Evolutionary conservation across 345 rosid species (phyloP).

Genomic region (Noccaea bulbosa): DNA sequence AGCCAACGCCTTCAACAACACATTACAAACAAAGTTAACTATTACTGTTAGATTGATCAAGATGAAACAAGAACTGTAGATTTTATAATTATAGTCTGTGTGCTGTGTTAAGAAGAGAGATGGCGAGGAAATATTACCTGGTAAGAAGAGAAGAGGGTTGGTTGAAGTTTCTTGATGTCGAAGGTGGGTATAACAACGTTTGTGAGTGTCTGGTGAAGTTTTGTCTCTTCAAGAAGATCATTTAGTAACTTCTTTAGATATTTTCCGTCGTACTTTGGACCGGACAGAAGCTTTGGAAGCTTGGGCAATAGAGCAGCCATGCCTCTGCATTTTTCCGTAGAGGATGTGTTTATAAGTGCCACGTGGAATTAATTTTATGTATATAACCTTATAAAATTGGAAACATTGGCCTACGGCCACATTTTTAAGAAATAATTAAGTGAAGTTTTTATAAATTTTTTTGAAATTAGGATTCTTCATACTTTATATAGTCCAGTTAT

Average conservation of each 20-base stretch:
- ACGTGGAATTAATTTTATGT: background rate
- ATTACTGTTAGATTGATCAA: background rate
- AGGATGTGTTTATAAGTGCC: constrained; percentile 3
- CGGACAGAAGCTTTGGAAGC: constrained; percentile 52
- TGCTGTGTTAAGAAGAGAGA: constrained; percentile 1
- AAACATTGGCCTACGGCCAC: no score
- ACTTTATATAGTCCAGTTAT: no score
- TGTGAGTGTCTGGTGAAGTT: constrained; percentile 63
- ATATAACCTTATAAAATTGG: no score
- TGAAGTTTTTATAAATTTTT: no score
- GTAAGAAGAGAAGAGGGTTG: constrained; percentile 65
- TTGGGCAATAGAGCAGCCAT: constrained; percentile 40
- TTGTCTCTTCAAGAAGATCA: constrained; percentile 46
- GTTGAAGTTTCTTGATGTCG: constrained; percentile 72
- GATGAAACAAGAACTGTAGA: background rate
- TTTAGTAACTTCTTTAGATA: constrained; percentile 50
- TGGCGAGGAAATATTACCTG: constrained; percentile 46
- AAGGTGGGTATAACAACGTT: constrained; percentile 69
- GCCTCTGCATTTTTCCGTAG: constrained; percentile 46
- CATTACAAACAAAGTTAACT: background rate
- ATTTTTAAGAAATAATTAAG: no score
- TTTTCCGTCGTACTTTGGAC: constrained; percentile 72
- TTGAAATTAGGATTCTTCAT: no score
- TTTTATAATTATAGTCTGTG: background rate
- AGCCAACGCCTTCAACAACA: constrained; percentile 37